phyloP scores from a whole-genome alignment of 2,329 filamentous ascomycete genomes.

The Xylariaceae sp. region DNA sequence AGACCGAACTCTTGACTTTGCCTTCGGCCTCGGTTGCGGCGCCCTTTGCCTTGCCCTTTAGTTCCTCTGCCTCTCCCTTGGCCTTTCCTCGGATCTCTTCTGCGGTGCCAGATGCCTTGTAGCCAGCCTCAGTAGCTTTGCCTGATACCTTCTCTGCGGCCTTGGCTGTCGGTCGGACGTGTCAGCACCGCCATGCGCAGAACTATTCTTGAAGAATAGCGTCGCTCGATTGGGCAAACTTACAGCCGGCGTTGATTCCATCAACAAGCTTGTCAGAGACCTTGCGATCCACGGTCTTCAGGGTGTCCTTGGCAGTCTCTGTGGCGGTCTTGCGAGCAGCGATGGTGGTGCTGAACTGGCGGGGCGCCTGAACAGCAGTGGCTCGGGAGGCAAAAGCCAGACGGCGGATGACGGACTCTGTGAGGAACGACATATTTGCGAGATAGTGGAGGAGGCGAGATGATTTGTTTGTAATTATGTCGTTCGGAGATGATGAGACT shows the following conservation, averaged over 20 bases:
- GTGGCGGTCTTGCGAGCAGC: conserved; percentile 45
- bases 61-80: conserved; percentile 27
- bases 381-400: conserved; percentile 35
- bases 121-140: conserved; percentile 33
- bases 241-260: conserved; percentile 57
- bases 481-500: background rate
- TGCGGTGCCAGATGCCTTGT: conserved; percentile 34
- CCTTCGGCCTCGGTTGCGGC: conserved; percentile 34
- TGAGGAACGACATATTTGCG: conserved; percentile 50
- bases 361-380: conserved; percentile 38
- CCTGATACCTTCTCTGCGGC: conserved; percentile 47
- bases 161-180: conserved; percentile 25
- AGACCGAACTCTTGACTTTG: conserved; percentile 29
- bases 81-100: conserved; percentile 29
- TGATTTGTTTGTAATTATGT: background rate
- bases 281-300: conserved; percentile 56
- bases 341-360: conserved; percentile 48
- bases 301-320: conserved; percentile 55
- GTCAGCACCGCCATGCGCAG: background rate
- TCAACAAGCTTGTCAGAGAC: conserved; percentile 60
- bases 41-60: conserved; percentile 36
- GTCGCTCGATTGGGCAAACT: conserved; percentile 30
- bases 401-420: conserved; percentile 42
- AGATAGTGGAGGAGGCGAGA: conserved; percentile 13
- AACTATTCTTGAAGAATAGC: background rate